phyloP scores from a whole-genome alignment of 345 rosid genomes.

The Boechera retrofracta region DNA sequence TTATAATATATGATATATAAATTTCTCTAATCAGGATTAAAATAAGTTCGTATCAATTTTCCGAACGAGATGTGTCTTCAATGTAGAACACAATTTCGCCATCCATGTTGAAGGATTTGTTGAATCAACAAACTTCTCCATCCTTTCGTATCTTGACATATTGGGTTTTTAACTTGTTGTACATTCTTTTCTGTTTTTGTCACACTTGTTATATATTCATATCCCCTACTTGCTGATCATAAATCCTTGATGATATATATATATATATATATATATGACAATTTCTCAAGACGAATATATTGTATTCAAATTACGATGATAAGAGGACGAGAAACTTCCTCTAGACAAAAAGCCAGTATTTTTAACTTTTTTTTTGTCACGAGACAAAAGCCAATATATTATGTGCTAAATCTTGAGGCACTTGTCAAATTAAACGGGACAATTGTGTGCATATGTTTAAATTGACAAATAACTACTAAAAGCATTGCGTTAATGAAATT shows the following conservation, averaged over 20 bases:
- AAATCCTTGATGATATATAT: background rate
- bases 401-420: background rate
- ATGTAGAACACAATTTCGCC: background rate
- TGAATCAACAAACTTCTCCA: background rate
- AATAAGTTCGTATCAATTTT: background rate
- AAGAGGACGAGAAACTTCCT: background rate
- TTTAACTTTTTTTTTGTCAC: background rate
- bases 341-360: background rate
- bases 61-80: background rate
- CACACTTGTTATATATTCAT: background rate
- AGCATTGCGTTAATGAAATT: background rate
- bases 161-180: background rate
- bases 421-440: background rate
- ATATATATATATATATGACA: background rate
- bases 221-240: background rate
- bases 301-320: background rate
- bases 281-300: background rate
- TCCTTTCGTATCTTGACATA: background rate
- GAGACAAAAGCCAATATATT: background rate
- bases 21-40: background rate
- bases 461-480: conserved; percentile 10
- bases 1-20: background rate
- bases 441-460: background rate
- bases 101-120: background rate
- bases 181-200: background rate